Conservation (phyloP, 129 eudicot genomes). For the Silybum marianum region DNA sequence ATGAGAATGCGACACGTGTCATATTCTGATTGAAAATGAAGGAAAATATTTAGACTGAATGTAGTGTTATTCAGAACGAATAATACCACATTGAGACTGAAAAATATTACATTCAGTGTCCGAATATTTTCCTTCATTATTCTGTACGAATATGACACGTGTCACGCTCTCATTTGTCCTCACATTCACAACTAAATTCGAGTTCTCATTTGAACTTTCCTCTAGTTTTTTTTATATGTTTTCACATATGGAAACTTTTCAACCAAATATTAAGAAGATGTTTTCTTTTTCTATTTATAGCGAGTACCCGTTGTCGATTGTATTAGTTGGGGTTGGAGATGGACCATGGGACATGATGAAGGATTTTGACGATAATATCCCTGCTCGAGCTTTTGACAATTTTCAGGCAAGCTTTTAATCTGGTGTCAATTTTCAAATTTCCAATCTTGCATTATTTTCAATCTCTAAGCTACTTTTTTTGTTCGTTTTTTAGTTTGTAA, state of each 20-base stretch:
- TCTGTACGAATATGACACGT: no score
- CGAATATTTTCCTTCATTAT: no score
- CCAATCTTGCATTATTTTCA: neutral
- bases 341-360: conserved; percentile 99
- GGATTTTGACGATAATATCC: conserved; percentile 94
- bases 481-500: conserved; percentile 70
- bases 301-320: conserved; percentile 84
- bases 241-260: neutral
- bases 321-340: conserved; percentile 96
- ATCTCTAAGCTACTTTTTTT: conserved; percentile 15
- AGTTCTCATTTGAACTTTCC: no score
- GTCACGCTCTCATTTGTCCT: no score
- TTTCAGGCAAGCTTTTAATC: conserved; percentile 66
- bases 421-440: neutral
- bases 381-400: conserved; percentile 93
- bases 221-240: neutral
- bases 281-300: conserved; percentile 34
- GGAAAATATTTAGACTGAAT: no score
- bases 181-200: no score
- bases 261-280: conserved; percentile 1
- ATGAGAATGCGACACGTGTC: no score
- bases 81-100: no score
- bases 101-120: no score
- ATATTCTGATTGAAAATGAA: no score
- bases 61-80: no score